phyloP scores from a whole-genome alignment of 768 basidiomycete genomes.

The Naganishia friedmannii region DNA sequence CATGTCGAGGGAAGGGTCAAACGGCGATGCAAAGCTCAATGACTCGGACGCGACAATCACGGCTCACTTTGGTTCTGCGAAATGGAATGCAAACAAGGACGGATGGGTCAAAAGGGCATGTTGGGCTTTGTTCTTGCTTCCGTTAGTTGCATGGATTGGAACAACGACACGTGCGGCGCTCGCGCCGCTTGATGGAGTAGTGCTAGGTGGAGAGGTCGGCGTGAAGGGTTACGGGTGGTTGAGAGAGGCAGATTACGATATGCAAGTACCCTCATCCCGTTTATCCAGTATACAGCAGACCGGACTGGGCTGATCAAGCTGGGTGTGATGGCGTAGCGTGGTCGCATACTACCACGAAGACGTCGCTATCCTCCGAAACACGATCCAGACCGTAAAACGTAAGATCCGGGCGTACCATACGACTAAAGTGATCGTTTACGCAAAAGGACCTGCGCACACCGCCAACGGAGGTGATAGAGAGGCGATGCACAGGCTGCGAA shows the following conservation, averaged over 20 bases:
- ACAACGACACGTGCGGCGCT: constrained; percentile 1
- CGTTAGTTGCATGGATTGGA: constrained; percentile 11
- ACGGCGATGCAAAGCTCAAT: neutral
- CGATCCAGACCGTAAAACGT: constrained; percentile 30
- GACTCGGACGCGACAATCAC: neutral
- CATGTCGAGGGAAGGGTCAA: neutral
- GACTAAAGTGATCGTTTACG: constrained; percentile 43
- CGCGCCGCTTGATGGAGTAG: constrained; percentile 26
- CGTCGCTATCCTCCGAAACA: constrained; percentile 31
- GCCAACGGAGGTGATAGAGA: neutral
- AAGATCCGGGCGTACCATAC: constrained; percentile 23
- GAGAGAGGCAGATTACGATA: constrained; percentile 28
- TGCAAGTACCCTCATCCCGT: neutral
- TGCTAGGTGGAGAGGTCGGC: constrained; percentile 32
- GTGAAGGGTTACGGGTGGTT: constrained; percentile 28
- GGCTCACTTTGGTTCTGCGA: no score
- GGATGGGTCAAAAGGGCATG: neutral
- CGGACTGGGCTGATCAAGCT: neutral
- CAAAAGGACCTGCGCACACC: constrained; percentile 36
- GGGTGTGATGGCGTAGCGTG: constrained; percentile 32
- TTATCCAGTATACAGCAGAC: no score
- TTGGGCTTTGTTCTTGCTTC: neutral
- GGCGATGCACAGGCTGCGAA: constrained; percentile 29
- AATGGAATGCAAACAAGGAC: neutral
- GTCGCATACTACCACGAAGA: constrained; percentile 45